These are phyloP conservation scores for Trichoderma afroharzianum DNA, from an alignment of 2,329 filamentous ascomycete genomes.

Conservation along the genomic window DNA sequence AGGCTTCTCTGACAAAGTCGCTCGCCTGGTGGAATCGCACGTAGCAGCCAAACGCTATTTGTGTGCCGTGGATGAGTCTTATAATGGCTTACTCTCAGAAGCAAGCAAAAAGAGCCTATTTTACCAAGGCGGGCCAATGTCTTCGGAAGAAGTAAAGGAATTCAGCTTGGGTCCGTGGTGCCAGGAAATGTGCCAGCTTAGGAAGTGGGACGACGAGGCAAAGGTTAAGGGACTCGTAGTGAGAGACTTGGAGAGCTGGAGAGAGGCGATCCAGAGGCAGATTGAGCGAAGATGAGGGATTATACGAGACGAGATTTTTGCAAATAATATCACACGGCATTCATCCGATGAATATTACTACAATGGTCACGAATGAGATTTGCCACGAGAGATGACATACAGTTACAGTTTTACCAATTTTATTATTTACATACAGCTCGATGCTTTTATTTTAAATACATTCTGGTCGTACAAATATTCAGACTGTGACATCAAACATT, in stretches of 20 bases:
- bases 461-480: neutral
- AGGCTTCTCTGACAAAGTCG: neutral
- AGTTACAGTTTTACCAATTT: neutral
- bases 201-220: slow-evolving; percentile 1
- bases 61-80: neutral
- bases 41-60: neutral
- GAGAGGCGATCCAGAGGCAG: neutral
- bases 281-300: neutral
- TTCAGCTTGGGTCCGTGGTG: neutral
- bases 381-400: no score
- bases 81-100: neutral
- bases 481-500: neutral
- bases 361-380: no score
- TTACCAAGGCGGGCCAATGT: slow-evolving; percentile 1
- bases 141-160: neutral
- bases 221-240: neutral
- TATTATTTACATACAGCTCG: neutral
- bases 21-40: neutral
- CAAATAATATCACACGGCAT: neutral
- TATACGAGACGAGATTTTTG: neutral
- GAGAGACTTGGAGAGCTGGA: neutral
- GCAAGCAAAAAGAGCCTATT: neutral
- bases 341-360: neutral
- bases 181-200: neutral
- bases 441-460: neutral